Evolutionary conservation across 176 grass and related monocot species (phyloP), one percentile per base, ranked within the genome.

Genomic region (Pontederia crassipes): DNA sequence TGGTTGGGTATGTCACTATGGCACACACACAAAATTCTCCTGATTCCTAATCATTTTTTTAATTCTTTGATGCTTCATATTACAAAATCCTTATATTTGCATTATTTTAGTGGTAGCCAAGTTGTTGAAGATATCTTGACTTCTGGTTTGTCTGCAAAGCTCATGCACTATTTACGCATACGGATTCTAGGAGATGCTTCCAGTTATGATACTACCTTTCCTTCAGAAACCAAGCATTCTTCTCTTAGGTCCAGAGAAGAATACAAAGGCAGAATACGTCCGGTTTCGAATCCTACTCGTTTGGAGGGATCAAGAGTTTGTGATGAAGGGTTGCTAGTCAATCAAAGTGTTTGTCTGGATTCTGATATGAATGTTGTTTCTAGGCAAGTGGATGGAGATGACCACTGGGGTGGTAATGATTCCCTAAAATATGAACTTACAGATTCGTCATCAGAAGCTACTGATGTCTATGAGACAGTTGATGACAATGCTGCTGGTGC

Each of bases 71-170:
- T 75, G 5, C 55, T 57, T 79, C 17, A 50, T 65, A 14, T 50
- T 65, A 11, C 28, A 13, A 51, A n/a, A 50, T 11, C 13, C 6
- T 40, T 40, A 16, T 28, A 12, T 40, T 40, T 40, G 32, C 32
- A 51, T 50, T 17, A 26, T 69, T 69, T 80, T 81, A 98, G 87
- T 1, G 74, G 72, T 50, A 70, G 79, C 29, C 77, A 75, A 15
- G 76, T 98, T 69, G 84, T 98, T 58, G 88, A 92, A 85, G 93
- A 85, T 68, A 74, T 81, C 51, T 74, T 98, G 52, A 86, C 65
- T 51, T 76, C 79, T 57, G 93, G 84, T 17, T 76, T 98, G 46
- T 92, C 93, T 72, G 74, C 81, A 11, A 92, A 89, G 77, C 81
- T 98, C 45, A 98, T 98, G 93, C 87, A 58, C 9, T 92, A 85